Percentiles rank a stretch among this genome's conserved stretches.
Conservation (phyloP, 2,329 filamentous ascomycete genomes). For the Fusarium torreyae region DNA sequence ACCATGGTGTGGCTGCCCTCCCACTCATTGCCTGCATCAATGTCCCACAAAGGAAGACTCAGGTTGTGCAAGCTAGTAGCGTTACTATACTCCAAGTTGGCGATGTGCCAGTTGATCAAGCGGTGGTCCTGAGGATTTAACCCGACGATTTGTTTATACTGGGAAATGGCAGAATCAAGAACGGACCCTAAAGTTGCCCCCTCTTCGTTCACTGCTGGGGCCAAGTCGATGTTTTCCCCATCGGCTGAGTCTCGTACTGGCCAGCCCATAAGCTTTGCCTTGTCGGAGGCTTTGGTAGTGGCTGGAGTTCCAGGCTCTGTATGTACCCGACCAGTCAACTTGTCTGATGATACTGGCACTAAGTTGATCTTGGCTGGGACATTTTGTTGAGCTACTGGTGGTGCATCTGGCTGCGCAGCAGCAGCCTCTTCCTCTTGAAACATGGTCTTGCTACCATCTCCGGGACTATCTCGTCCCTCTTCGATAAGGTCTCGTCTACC, state of each 20-base stretch:
- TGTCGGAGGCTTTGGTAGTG: constrained; percentile 80
- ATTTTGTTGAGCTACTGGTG: constrained; percentile 68
- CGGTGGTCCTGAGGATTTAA: constrained; percentile 89
- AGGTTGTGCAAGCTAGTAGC: constrained; percentile 89
- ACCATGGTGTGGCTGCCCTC: constrained; percentile 95
- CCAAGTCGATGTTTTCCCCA: constrained; percentile 79
- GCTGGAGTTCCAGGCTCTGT: constrained; percentile 78
- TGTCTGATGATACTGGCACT: constrained; percentile 76
- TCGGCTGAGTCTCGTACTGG: constrained; percentile 73
- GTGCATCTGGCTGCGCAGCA: constrained; percentile 71
- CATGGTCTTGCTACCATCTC: constrained; percentile 80
- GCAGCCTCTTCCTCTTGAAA: constrained; percentile 78
- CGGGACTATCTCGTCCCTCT: constrained; percentile 82
- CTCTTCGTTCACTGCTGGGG: constrained; percentile 72
- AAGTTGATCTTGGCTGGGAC: constrained; percentile 68
- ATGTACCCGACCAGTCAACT: constrained; percentile 80
- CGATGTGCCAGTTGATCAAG: constrained; percentile 97
- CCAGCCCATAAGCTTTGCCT: constrained; percentile 89
- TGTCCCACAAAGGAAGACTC: constrained; percentile 93
- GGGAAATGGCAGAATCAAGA: constrained; percentile 89
- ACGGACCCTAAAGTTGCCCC: constrained; percentile 88
- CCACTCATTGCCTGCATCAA: constrained; percentile 98
- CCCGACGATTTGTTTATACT: constrained; percentile 88
- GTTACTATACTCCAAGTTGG: constrained; percentile 98
- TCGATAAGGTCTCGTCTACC: constrained; percentile 88